A percentile compares a stretch with the other conserved stretches of the same genome.
Conservation (phyloP, 257 asterid genomes). For the Plantago elongata region DNA sequence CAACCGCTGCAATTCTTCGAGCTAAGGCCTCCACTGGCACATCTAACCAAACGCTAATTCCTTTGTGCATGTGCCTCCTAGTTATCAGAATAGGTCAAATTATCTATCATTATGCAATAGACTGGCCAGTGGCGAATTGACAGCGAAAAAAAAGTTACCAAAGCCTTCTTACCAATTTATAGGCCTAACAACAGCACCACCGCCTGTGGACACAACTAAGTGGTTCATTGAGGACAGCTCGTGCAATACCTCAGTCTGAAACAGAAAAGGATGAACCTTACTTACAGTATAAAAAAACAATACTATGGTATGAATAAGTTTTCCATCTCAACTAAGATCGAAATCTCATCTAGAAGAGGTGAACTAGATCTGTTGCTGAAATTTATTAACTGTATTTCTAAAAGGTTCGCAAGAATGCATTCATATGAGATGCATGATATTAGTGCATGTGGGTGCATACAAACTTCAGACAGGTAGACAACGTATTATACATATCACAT, state of each 20-base stretch:
- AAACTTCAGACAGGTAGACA: background rate
- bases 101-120: background rate
- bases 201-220: constrained; percentile 85
- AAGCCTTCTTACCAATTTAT: constrained; percentile 61
- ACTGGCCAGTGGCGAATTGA: background rate
- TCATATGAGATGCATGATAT: background rate
- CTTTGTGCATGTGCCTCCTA: constrained; percentile 87
- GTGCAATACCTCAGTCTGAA: constrained; percentile 62
- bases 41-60: constrained; percentile 83
- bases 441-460: background rate
- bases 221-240: constrained; percentile 66
- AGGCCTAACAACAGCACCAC: constrained; percentile 90
- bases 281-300: background rate
- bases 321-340: constrained; percentile 1
- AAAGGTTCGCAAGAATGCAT: background rate
- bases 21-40: constrained; percentile 94
- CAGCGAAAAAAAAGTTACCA: constrained; percentile 6
- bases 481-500: background rate
- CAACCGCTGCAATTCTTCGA: constrained; percentile 60
- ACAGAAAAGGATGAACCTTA: constrained; percentile 7
- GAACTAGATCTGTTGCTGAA: too few relatives aligned
- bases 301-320: background rate
- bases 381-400: background rate
- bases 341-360: background rate
- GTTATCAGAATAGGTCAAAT: constrained; percentile 12